Evolutionary conservation across 1,284 basidiomycete species (phyloP), one percentile per base, ranked within the genome.

Genomic region (Ceratobasidium sp.): DNA sequence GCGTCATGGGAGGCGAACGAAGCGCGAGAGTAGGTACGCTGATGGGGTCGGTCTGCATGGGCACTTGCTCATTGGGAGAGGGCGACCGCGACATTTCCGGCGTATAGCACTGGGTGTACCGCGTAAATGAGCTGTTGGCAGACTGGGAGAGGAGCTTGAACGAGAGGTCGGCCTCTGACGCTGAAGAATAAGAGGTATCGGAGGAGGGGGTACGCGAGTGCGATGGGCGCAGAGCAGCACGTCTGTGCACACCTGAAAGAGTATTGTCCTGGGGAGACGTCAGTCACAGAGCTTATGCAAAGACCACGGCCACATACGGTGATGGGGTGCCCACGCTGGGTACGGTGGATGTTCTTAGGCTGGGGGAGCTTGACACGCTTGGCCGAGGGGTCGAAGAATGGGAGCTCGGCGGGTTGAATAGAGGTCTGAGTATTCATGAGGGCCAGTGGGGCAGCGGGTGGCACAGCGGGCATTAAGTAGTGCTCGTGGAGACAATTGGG

Each of bases 371-470:
- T 41, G 53, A 69, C 53, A 19, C 66, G 51, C 43, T 39, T 69
- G 66, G 39, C 66, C 54, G 66, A 58, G 66, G 53, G 24, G 54
- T 69, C 66, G 53, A 69, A 69, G 66, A 69, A 69, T 41, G 66
- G 66, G 31, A 69, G 66, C 22, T 37, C 19, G n/a, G 56, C 19
- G 29, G 53, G 9, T 24, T 59, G 31, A 54, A 43, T 24, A 46
- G 53, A 3, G 53, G 51, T 58, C 53, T 58, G 66, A 16, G 66
- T 22, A 53, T 69, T 69, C 66, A 69, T 69, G 53, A 41, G 54
- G 54, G 39, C 41, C 22, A 14, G 37, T 65, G 27, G 24, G 22
- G 61, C 39, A 31, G 39, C 37, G 37, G 56, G 3, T 43, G 34
- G 24, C 41, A 37, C 66, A 58, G 53, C 34, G 29, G 49, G 22